phyloP scores from a whole-genome alignment of 345 rosid genomes.

The Crucihimalaya himalaica region DNA sequence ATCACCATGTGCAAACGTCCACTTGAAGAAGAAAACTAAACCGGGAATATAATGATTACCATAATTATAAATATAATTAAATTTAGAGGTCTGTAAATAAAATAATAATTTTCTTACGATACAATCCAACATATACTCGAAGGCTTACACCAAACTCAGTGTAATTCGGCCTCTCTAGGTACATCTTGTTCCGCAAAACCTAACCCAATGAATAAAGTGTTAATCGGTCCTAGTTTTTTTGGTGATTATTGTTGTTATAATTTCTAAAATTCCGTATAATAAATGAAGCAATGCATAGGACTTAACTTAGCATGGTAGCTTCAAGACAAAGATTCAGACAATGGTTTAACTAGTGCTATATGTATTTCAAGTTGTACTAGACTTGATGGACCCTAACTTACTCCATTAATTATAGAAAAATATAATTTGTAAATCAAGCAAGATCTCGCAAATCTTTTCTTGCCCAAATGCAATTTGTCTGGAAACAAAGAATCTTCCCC shows the following conservation, averaged over 20 bases:
- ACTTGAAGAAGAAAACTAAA: neutral
- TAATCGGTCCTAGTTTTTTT: constrained; percentile 1
- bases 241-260: neutral
- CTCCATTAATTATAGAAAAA: constrained; percentile 11
- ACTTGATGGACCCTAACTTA: neutral
- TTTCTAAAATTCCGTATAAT: neutral
- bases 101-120: neutral
- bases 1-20: neutral
- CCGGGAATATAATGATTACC: neutral
- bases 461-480: constrained; percentile 7
- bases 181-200: constrained; percentile 6
- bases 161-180: constrained; percentile 8
- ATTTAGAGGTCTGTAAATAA: neutral
- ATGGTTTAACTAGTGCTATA: constrained; percentile 6
- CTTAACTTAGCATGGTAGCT: constrained; percentile 24
- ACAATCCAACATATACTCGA: constrained; percentile 10
- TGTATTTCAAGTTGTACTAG: neutral
- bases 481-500: constrained; percentile 23
- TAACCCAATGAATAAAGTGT: constrained; percentile 6
- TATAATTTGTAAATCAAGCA: neutral
- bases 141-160: neutral
- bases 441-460: constrained; percentile 26
- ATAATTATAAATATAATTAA: neutral
- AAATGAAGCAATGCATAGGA: constrained; percentile 9
- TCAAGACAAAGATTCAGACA: constrained; percentile 15